Percentiles rank a stretch among this genome's conserved stretches.
Evolutionary conservation across 192 early-diverging fungal species (phyloP).

Genomic region (Pecoramyces ruminantium): DNA sequence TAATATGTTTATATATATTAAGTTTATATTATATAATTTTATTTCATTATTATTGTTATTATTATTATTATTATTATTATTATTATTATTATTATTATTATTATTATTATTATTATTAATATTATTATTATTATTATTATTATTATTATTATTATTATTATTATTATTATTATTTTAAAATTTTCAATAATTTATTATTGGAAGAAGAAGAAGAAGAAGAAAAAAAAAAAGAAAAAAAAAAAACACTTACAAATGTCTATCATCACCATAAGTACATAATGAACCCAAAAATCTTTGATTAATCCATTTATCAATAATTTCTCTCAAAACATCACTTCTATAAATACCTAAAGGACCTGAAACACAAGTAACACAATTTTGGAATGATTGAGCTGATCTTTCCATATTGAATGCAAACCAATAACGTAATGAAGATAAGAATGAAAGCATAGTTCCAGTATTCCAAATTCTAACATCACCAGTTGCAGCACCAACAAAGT

Average conservation of each 20-base stretch:
- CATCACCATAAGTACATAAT: constrained; percentile 46
- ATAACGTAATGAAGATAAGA: constrained; percentile 40
- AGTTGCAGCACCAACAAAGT: constrained; percentile 28
- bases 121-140: neutral
- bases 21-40: no score
- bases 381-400: constrained; percentile 36
- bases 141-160: no score
- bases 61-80: constrained; percentile 1
- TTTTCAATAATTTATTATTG: no score
- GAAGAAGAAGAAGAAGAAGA: no score
- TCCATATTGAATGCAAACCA: constrained; percentile 52
- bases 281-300: constrained; percentile 30
- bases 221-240: no score
- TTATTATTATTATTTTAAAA: no score
- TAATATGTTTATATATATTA: no score
- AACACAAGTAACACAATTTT: constrained; percentile 38
- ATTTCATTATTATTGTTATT: neutral
- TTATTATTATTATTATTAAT: neutral
- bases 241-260: constrained; percentile 21
- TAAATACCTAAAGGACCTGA: constrained; percentile 48
- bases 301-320: constrained; percentile 36
- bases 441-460: constrained; percentile 23
- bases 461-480: constrained; percentile 38
- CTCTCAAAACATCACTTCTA: constrained; percentile 17
- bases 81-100: neutral